These are phyloP conservation scores for Mycena haematopus DNA, from an alignment of 768 basidiomycete genomes.

Conservation along the genomic window DNA sequence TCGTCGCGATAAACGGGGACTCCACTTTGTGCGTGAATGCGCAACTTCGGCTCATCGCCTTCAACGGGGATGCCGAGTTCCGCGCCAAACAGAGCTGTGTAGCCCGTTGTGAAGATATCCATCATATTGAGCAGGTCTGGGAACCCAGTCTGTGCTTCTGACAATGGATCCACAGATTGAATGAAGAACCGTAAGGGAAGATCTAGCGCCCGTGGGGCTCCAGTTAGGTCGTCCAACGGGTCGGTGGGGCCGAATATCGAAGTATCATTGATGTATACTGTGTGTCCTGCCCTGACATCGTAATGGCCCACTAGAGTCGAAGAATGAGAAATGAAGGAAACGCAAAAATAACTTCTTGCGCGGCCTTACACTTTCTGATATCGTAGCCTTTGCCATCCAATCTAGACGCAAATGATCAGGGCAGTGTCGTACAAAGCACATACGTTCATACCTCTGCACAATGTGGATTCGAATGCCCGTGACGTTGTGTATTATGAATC, in stretches of 20 bases:
- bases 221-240: slow-evolving; percentile 22
- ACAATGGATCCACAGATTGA: slow-evolving; percentile 54
- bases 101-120: slow-evolving; percentile 61
- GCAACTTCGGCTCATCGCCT: slow-evolving; percentile 38
- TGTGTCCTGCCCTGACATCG: slow-evolving; percentile 78
- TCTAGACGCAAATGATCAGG: slow-evolving; percentile 33
- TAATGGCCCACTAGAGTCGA: slow-evolving; percentile 75
- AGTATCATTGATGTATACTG: slow-evolving; percentile 81
- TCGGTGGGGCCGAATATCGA: slow-evolving; percentile 42
- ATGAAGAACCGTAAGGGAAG: slow-evolving; percentile 67
- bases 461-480: slow-evolving; percentile 81
- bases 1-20: slow-evolving; percentile 59
- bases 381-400: slow-evolving; percentile 89
- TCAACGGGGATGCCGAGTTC: slow-evolving; percentile 50
- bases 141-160: slow-evolving; percentile 46
- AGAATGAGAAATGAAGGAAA: no score
- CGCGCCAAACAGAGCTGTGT: slow-evolving; percentile 75
- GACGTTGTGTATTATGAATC: slow-evolving; percentile 78
- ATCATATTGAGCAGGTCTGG: slow-evolving; percentile 41
- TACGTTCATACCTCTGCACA: slow-evolving; percentile 49
- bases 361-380: slow-evolving; percentile 74
- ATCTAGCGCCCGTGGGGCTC: slow-evolving; percentile 45
- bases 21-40: slow-evolving; percentile 59
- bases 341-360: slow-evolving; percentile 1
- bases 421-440: no score